These are phyloP conservation scores for Fusarium anguioides DNA, from an alignment of 2,329 filamentous ascomycete genomes.

Conservation along the genomic window DNA sequence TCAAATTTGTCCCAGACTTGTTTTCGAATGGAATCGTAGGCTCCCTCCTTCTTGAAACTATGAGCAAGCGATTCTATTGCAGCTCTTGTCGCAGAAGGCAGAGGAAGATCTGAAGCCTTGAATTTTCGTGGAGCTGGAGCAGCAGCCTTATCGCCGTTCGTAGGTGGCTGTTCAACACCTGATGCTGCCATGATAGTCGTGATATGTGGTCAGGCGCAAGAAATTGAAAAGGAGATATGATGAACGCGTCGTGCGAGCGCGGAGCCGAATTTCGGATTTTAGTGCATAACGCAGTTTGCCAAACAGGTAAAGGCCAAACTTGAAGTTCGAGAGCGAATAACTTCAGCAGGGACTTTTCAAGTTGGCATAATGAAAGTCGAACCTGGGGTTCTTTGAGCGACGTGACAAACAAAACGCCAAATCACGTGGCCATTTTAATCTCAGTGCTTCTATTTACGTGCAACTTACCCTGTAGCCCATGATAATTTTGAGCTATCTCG, in stretches of 20 bases:
- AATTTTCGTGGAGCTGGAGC: conserved; percentile 59
- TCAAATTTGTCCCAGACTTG: conserved; percentile 81
- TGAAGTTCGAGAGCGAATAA: not conserved
- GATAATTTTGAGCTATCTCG: too few relatives aligned
- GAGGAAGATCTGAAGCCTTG: conserved; percentile 79
- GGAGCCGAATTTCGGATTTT: conserved; percentile 13
- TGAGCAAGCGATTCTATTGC: conserved; percentile 82
- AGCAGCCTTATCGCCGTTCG: conserved; percentile 27
- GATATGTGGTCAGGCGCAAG: conserved; percentile 6
- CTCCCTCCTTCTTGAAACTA: conserved; percentile 87
- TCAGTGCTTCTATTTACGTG: too few relatives aligned
- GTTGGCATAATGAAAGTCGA: conserved; percentile 13
- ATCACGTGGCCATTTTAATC: conserved; percentile 38
- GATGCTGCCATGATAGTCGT: conserved; percentile 37
- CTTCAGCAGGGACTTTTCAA: not conserved
- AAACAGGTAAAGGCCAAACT: not conserved
- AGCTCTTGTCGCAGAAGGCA: conserved; percentile 76
- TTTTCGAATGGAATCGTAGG: conserved; percentile 82
- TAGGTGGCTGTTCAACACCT: conserved; percentile 36
- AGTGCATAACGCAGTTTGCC: conserved; percentile 30
- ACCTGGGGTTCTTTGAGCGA: conserved; percentile 12
- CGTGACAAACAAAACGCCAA: conserved; percentile 42
- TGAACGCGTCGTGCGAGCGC: conserved; percentile 24
- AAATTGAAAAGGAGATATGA: conserved; percentile 19
- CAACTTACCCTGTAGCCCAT: conserved; percentile 18